Evolutionary conservation across 2,329 filamentous ascomycete genomes (phyloP), one percentile per base, ranked within the genome.

Genomic region (Aspergillus spinulosporus): DNA sequence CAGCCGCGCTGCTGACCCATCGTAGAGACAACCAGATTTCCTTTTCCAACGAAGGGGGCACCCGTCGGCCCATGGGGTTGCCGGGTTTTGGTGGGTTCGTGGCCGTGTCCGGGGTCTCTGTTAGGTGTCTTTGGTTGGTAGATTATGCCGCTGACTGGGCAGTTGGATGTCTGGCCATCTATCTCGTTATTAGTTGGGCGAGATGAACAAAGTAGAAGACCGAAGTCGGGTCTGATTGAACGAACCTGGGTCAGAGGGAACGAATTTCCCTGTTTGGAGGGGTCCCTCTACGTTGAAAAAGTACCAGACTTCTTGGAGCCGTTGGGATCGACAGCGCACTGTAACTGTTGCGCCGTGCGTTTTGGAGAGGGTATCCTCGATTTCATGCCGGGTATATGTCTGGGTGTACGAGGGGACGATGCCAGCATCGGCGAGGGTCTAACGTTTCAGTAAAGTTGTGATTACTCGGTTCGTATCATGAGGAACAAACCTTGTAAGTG

Each of bases 81-180:
- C 1, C 70, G 72, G 12, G 71, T 65, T 21, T 74, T 77, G 6
- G 72, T 70, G 31, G 76, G 66, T n/a, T 69, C 43, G 66, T 67
- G 29, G 66, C 68, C 45, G 64, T 67, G 28, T 65, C 68, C 47
- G 63, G 45, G 45, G 14, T 49, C 32, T 11, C 68, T 40, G 65
- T 70, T 49, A 65, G 75, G 4, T 68, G 73, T 65, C 71, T 88
- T 88, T 28, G 85, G 85, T 8, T 83, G 74, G 68, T 90, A 90
- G 62, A 80, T 82, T 68, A 91, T 84, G 3, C 84, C 84, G 0
- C 71, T 79, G 44, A 72, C 67, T 0, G 88, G 85, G 68, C 89
- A 92, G 51, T 80, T 84, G 45, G 84, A 85, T 52, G 79, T 82
- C 9, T 80, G 79, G 39, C 85, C 82, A 62, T 85, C 81, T 54